Evolutionary conservation across 2,329 filamentous ascomycete species (phyloP), one percentile per base, ranked within the genome.

Genomic region (Penicillium polonicum): DNA sequence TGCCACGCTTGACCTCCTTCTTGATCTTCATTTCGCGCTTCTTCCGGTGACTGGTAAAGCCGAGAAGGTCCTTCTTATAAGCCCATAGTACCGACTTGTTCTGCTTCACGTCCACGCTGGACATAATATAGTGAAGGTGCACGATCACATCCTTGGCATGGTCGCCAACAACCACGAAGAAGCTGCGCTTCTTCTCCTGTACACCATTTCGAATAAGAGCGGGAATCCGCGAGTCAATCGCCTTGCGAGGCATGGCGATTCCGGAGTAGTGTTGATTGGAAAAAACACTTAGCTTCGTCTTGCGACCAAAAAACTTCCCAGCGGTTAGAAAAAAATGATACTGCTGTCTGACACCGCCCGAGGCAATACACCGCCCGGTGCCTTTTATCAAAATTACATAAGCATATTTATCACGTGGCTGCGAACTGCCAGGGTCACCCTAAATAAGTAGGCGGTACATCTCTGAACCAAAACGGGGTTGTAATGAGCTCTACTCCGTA

Each of bases 11-110:
- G 76, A 99, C 91, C 72, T 99, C 94, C 77, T 93, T 96, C 80
- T 96, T 96, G 76, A 99, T 97, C 81, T 97, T 99, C 71, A 88
- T 87, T 77, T 99, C 94, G 68, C 94, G 89, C 87, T 99, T 99
- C 82, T 96, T 95, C 55, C 94, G 90, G 78, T 99, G 92, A 79
- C 91, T 92, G 33, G 91, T 95, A 74, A 97, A 97, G 49, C 92
- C 92, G 33, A 99, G 81, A 12, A 99, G 83, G 76, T 99, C 94
- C 75, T 95, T 96, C 83, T 97, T 97, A 81, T 99, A 99, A 21
- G 94, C 93, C 94, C 94, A 99, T 12, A 99, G 81, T 3, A 99
- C 92, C 13, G 90, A 94, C 76, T 97, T 97, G 80, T 94, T 95
- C 75, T 96, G 87, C 78, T 95, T 96, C 64, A 97, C 85, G 73